Conservation (phyloP, 306 rosid genomes). For the Medicago arabica region DNA sequence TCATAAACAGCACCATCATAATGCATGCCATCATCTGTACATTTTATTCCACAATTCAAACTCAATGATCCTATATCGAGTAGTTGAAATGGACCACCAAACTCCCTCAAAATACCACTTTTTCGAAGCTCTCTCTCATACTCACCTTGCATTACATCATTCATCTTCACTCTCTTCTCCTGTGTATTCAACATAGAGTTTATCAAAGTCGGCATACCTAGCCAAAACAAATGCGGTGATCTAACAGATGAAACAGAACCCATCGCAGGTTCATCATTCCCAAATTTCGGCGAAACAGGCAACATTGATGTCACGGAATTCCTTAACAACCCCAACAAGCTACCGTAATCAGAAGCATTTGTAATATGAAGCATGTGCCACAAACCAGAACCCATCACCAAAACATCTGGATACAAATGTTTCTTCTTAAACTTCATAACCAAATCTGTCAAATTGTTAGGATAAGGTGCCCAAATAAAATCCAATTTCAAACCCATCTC, state of each 20-base stretch:
- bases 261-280: slow-evolving; percentile 47
- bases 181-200: slow-evolving; percentile 85
- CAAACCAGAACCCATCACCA: slow-evolving; percentile 82
- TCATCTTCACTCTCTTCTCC: slow-evolving; percentile 92
- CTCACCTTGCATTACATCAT: slow-evolving; percentile 56
- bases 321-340: slow-evolving; percentile 50
- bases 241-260: slow-evolving; percentile 55
- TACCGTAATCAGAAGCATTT: slow-evolving; percentile 68
- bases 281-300: slow-evolving; percentile 62
- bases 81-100: slow-evolving; percentile 77
- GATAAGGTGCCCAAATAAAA: slow-evolving; percentile 87
- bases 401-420: slow-evolving; percentile 72
- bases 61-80: slow-evolving; percentile 80
- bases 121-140: slow-evolving; percentile 61
- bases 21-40: slow-evolving; percentile 96
- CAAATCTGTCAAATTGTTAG: slow-evolving; percentile 65
- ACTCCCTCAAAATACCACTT: slow-evolving; percentile 62
- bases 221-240: slow-evolving; percentile 86
- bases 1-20: slow-evolving; percentile 79
- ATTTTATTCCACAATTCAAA: slow-evolving; percentile 91
- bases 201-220: slow-evolving; percentile 79
- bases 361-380: slow-evolving; percentile 86
- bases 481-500: slow-evolving; percentile 81
- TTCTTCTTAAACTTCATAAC: slow-evolving; percentile 55
- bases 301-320: slow-evolving; percentile 56